Conservation (phyloP, 2,329 filamentous ascomycete species). For the Aspergillus ustus region DNA sequence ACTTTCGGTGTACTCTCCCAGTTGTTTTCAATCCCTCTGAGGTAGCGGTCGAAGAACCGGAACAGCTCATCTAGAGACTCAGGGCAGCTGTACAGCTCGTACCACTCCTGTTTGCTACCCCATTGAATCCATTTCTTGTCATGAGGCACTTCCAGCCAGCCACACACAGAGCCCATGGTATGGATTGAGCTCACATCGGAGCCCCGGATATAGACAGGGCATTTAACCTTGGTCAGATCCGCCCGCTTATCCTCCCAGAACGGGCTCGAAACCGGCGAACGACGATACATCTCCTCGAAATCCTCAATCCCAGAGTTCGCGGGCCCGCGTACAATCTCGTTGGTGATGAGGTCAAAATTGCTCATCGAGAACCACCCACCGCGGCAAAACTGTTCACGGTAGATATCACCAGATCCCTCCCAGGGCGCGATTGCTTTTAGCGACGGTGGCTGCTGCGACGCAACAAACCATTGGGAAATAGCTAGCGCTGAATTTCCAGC, state of each 20-base stretch:
- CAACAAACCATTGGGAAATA: constrained; percentile 50
- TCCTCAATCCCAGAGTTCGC: constrained; percentile 43
- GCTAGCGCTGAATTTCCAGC: constrained; percentile 52
- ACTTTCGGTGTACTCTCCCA: constrained; percentile 55
- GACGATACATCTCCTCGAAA: constrained; percentile 48
- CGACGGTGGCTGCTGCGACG: constrained; percentile 46
- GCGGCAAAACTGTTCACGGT: constrained; percentile 52
- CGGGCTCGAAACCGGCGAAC: constrained; percentile 37
- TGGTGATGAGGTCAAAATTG: constrained; percentile 50
- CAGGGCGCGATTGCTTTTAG: constrained; percentile 52
- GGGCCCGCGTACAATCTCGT: constrained; percentile 42
- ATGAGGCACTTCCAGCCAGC: constrained; percentile 43
- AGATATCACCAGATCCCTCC: constrained; percentile 56
- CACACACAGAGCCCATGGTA: constrained; percentile 43
- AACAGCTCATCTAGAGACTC: constrained; percentile 44
- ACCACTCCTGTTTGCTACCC: constrained; percentile 51
- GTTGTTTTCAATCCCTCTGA: constrained; percentile 50
- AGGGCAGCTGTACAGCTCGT: constrained; percentile 46
- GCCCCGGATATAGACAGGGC: constrained; percentile 42
- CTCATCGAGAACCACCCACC: constrained; percentile 47
- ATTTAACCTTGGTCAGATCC: constrained; percentile 41
- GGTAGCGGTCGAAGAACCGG: constrained; percentile 53
- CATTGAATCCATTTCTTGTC: constrained; percentile 52
- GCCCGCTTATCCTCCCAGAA: constrained; percentile 47
- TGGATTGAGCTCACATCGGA: constrained; percentile 41